Evolutionary conservation across 495 filamentous ascomycete species (phyloP).

Genomic region (Antarctomyces pellizariae): DNA sequence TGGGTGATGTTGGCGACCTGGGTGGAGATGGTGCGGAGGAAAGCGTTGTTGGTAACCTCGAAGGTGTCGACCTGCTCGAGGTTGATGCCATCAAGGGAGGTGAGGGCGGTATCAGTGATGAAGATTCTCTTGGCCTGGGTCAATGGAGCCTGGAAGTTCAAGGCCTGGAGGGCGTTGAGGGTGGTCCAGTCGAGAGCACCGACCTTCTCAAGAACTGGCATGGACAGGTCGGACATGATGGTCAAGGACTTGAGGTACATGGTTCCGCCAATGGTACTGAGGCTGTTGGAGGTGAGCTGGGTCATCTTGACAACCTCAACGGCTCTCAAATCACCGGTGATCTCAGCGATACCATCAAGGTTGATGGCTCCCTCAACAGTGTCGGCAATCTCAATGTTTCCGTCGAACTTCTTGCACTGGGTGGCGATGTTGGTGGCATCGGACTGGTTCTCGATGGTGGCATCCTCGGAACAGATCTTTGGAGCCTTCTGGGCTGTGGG

Average conservation of each 20-base stretch:
- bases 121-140: constrained; percentile 35
- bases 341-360: constrained; percentile 29
- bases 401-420: constrained; percentile 43
- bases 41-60: constrained; percentile 63
- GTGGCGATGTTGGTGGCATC: constrained; percentile 44
- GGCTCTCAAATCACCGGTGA: constrained; percentile 44
- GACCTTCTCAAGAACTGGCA: constrained; percentile 38
- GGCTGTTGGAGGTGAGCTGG: constrained; percentile 23
- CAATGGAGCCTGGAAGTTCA: constrained; percentile 38
- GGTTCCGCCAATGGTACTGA: constrained; percentile 28
- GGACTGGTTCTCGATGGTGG: constrained; percentile 39
- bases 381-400: constrained; percentile 40
- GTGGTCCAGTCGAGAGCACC: constrained; percentile 42
- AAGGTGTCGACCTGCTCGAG: constrained; percentile 35
- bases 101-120: constrained; percentile 68
- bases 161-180: constrained; percentile 41
- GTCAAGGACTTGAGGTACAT: constrained; percentile 47
- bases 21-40: constrained; percentile 43
- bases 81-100: constrained; percentile 53
- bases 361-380: constrained; percentile 25
- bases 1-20: constrained; percentile 44
- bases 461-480: constrained; percentile 16
- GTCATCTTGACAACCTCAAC: constrained; percentile 34
- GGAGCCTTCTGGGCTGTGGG: constrained; percentile 20
- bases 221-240: constrained; percentile 34